Conservation (phyloP, 208 protist genomes). For the Zelonia costaricensis region DNA sequence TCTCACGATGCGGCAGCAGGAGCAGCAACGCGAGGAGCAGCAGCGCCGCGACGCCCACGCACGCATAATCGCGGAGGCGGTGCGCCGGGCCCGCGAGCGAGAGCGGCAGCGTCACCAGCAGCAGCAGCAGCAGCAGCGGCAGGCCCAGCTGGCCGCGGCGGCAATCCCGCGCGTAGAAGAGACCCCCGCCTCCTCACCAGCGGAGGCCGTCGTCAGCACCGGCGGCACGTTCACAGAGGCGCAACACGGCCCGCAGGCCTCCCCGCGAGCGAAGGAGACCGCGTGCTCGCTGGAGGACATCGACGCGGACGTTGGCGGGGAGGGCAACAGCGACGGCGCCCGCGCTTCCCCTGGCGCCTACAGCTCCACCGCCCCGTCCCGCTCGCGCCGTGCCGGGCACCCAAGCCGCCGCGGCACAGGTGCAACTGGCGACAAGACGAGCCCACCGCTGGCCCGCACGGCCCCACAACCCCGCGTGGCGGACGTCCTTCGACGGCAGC, state of each 20-base stretch:
- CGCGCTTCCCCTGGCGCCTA: background rate
- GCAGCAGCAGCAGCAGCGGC: conserved; percentile 20
- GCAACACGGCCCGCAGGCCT: too few relatives aligned
- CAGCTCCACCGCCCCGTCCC: conserved; percentile 1
- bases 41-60: conserved; percentile 12
- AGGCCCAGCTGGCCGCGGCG: conserved; percentile 5
- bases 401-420: too few relatives aligned
- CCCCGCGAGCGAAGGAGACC: background rate
- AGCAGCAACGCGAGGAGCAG: conserved; percentile 22
- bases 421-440: too few relatives aligned
- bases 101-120: conserved; percentile 26
- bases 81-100: conserved; percentile 8
- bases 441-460: too few relatives aligned
- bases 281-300: background rate
- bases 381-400: background rate
- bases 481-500: too few relatives aligned
- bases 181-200: too few relatives aligned
- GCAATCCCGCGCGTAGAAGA: conserved; percentile 1
- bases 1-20: conserved; percentile 13
- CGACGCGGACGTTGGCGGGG: background rate
- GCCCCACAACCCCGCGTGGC: too few relatives aligned
- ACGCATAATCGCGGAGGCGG: conserved; percentile 23
- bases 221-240: background rate
- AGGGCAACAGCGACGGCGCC: background rate
- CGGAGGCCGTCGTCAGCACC: background rate